Percentiles rank a stretch among this genome's conserved stretches.
Evolutionary conservation across 2,329 filamentous ascomycete species (phyloP).

Genomic region (Hyphodiscus sp.): DNA sequence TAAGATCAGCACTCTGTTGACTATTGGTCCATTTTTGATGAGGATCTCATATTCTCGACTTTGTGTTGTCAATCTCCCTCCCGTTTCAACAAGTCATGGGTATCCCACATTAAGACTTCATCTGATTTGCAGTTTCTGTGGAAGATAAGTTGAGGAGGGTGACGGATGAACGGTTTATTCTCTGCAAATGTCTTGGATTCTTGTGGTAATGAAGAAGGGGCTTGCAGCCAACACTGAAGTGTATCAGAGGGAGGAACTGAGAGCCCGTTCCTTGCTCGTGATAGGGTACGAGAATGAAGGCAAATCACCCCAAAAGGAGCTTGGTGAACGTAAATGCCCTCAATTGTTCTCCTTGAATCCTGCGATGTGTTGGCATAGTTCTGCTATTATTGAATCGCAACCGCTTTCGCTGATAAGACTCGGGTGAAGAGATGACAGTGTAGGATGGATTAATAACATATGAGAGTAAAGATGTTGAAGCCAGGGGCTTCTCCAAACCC

Average conservation of each 20-base stretch:
- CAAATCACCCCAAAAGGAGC: slow-evolving; percentile 8
- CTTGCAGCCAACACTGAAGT: background rate
- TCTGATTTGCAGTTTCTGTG: background rate
- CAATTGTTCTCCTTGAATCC: background rate
- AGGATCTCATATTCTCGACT: no score
- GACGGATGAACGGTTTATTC: slow-evolving; percentile 9
- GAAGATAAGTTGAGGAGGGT: slow-evolving; percentile 1
- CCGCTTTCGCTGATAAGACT: background rate
- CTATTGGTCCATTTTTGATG: background rate
- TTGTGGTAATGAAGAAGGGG: background rate
- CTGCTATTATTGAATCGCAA: background rate
- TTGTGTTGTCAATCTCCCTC: background rate
- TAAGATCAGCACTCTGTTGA: background rate
- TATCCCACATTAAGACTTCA: background rate
- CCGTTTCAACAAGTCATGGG: background rate
- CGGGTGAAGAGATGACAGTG: background rate
- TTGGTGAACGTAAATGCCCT: background rate
- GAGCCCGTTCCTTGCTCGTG: slow-evolving; percentile 1
- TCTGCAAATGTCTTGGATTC: slow-evolving; percentile 6
- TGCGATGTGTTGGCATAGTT: background rate
- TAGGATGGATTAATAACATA: no score
- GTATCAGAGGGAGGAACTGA: slow-evolving; percentile 1
- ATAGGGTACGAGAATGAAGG: slow-evolving; percentile 7
- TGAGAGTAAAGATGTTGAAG: background rate
- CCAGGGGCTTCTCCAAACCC: background rate